Base-by-base conservation (phyloP, 495 filamentous ascomycete genomes). In the Talaromyces proteolyticus region DNA sequence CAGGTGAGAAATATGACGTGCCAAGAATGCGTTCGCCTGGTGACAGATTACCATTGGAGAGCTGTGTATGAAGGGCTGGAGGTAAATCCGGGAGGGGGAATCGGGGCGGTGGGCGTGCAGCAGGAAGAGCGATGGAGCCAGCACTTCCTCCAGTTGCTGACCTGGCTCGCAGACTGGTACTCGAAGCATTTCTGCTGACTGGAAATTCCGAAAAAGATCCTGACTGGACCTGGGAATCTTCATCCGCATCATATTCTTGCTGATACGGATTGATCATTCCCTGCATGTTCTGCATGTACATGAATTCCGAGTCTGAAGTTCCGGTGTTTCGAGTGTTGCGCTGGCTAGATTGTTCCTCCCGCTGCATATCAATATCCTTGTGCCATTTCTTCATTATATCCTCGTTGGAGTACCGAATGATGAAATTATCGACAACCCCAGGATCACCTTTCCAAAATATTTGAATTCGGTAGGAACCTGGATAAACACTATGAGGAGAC, bases 381-480 rank as follows among this genome's bases (percentile, higher is more conserved):
- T 87, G 84, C 93, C 93, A 98, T 59, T 88, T 93, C 59, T 86
- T 90, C 85, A 97, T 91, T 14, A 72, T 80, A 47, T 93, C 87
- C 66, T 98, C 94, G 51, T 89, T 95, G 22, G 75, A 73, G 65
- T 95, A 97, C 51, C 86, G 85, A 59, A 98, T 94, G 58, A 91
- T 81, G 63, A 98, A 98, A 60, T 93, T 95, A 64, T 98, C 93
- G 12, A 95, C 89, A 5, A 97, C 91, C 0, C 89, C 88, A 4
- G 91, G 88, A 56, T 98, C 93, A 4, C 92, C 94, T 62, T 93
- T 97, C 93, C 93, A 98, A 73, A 89, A 97, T 42, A 98, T 97
- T 63, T 97, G 93, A 38, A 96, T 87, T 0, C 88, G 90, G 59
- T 96, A 95, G 16, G 88, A 89, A 40, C 89, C 90, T 93, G 52